phyloP scores from a whole-genome alignment of 371 early-diverging fungal genomes.

The Parasitella parasitica region DNA sequence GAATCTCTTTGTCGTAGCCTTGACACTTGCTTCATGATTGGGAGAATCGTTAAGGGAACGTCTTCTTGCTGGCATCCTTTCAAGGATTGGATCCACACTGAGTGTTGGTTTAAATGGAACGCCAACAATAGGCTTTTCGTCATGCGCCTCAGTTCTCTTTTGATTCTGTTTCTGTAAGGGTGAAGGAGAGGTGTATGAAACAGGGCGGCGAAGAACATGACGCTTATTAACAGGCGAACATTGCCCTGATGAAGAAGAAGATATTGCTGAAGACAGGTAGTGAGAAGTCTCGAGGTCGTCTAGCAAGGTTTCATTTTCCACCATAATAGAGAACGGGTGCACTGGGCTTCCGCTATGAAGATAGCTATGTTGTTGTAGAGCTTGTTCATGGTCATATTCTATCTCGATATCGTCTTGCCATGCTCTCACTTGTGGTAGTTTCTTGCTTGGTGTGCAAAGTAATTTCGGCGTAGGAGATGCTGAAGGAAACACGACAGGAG shows the following conservation, averaged over 20 bases:
- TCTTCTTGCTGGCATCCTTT: neutral
- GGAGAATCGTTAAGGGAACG: neutral
- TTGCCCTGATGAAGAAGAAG: neutral
- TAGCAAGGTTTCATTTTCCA: neutral
- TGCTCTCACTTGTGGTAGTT: slow-evolving; percentile 11
- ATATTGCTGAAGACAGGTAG: slow-evolving; percentile 1
- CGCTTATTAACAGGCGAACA: neutral
- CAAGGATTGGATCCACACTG: slow-evolving; percentile 1
- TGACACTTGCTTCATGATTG: neutral
- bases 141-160: neutral
- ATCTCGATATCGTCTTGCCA: slow-evolving; percentile 17
- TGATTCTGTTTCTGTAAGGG: neutral
- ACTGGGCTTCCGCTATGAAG: neutral
- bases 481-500: slow-evolving; percentile 22
- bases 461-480: slow-evolving; percentile 25
- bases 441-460: slow-evolving; percentile 13
- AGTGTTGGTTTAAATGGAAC: neutral
- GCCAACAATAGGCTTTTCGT: neutral
- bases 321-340: neutral
- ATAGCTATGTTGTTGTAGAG: slow-evolving; percentile 3
- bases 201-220: neutral
- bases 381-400: slow-evolving; percentile 38
- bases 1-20: neutral
- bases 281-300: slow-evolving; percentile 5
- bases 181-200: slow-evolving; percentile 6